Evolutionary conservation across 225 moss, liverwort and hornwort species (phyloP).

Genomic region (Marchantia polymorpha): DNA sequence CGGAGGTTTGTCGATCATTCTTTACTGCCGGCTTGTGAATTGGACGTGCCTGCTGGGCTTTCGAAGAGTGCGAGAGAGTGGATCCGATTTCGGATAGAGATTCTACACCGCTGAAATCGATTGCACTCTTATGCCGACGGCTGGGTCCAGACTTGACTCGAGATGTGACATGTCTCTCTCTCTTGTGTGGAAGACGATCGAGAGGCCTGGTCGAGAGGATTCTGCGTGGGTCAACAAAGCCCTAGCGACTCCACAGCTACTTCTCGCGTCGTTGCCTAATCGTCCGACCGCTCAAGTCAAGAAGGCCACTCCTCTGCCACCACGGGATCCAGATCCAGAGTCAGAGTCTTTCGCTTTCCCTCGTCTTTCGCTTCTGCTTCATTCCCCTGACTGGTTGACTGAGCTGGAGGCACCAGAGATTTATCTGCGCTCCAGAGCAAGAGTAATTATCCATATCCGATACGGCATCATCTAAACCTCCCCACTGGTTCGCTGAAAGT

Average conservation of each 20-base stretch:
- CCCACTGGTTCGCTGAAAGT: no score
- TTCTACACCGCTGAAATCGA: constrained; percentile 41
- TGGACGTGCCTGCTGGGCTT: constrained; percentile 72
- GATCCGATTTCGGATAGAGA: constrained; percentile 56
- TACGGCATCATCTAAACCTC: no score
- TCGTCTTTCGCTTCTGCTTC: background rate
- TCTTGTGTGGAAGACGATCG: constrained; percentile 64
- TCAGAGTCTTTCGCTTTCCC: background rate
- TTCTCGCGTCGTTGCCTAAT: background rate
- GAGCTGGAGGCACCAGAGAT: no score
- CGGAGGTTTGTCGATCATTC: constrained; percentile 7
- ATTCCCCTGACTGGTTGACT: background rate
- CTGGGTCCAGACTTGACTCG: constrained; percentile 40
- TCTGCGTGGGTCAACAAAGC: constrained; percentile 6
- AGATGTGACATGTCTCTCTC: constrained; percentile 63
- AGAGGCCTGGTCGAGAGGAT: constrained; percentile 41
- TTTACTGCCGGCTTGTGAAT: constrained; percentile 37
- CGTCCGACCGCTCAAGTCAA: background rate
- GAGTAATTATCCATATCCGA: no score
- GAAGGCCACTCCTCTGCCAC: background rate
- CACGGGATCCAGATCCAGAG: background rate
- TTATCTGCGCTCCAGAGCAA: no score
- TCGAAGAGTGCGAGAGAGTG: constrained; percentile 55
- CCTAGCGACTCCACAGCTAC: background rate
- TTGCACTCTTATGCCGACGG: constrained; percentile 59